Percentiles rank a stretch among this genome's conserved stretches.
These are phyloP conservation scores for Candida tropicalis DNA, from an alignment of 1,139 yeast genomes.

Conservation along the genomic window DNA sequence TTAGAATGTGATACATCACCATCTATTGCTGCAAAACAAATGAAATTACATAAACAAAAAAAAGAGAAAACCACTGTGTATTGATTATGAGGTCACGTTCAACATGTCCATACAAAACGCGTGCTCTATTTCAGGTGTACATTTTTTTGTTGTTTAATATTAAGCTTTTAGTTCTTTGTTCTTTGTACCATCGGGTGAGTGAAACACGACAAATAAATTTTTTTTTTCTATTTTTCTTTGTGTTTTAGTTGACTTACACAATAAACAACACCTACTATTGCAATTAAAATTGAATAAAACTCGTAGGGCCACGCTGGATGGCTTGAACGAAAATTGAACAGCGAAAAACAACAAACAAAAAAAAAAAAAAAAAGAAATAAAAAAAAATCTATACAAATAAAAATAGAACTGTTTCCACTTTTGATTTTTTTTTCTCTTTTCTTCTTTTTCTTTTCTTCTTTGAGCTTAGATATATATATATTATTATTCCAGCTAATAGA, in stretches of 20 bases:
- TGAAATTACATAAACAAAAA: too few species aligned
- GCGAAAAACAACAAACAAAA: not conserved
- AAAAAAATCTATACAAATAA: not conserved
- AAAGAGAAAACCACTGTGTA: too few species aligned
- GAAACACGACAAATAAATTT: constrained; percentile 2
- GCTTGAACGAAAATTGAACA: not conserved
- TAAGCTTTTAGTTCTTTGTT: not conserved
- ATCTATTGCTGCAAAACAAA: too few species aligned
- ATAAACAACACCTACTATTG: too few species aligned
- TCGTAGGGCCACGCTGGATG: not conserved
- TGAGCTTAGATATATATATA: constrained; percentile 4
- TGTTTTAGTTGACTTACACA: not conserved
- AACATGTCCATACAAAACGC: not conserved
- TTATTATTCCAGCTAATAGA: not conserved
- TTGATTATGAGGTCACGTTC: too few species aligned
- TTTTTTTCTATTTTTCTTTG: not conserved
- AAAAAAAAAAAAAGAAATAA: not conserved
- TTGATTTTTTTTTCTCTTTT: constrained; percentile 2
- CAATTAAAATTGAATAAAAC: too few species aligned
- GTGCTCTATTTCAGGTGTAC: too few species aligned
- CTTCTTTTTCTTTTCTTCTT: constrained; percentile 10
- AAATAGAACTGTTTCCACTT: not conserved
- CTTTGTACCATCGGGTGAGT: constrained; percentile 1
- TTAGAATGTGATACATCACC: too few species aligned
- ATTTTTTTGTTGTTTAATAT: not conserved